Conservation (phyloP, 1,139 yeast species). For the Meyerozyma elateridarum region DNA sequence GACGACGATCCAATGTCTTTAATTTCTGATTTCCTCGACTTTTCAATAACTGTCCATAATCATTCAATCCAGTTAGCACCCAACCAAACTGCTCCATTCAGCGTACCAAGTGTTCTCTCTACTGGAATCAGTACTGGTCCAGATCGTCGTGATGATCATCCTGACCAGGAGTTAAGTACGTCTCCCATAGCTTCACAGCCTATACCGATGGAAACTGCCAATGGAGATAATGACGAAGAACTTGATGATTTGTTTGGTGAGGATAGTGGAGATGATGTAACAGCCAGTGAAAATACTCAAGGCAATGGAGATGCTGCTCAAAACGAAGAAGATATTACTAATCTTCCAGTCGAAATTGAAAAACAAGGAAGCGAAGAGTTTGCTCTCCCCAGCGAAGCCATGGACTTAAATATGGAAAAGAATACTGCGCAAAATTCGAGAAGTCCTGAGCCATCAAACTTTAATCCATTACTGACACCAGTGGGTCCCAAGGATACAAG, state of each 20-base stretch:
- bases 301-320: conserved; percentile 5
- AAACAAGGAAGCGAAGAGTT: background rate
- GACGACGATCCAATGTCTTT: conserved; percentile 27
- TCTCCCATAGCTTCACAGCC: too few relatives aligned
- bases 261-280: conserved; percentile 24
- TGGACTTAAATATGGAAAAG: conserved; percentile 4
- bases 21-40: conserved; percentile 35
- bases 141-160: too few relatives aligned
- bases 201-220: too few relatives aligned
- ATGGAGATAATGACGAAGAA: conserved; percentile 23
- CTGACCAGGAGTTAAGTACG: too few relatives aligned
- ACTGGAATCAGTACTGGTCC: conserved; percentile 17
- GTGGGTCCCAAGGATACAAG: background rate
- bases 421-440: background rate
- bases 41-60: conserved; percentile 18
- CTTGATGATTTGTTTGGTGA: conserved; percentile 44
- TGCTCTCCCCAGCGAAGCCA: conserved; percentile 4
- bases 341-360: too few relatives aligned
- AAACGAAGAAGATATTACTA: conserved; percentile 7
- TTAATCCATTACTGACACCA: too few relatives aligned
- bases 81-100: conserved; percentile 16
- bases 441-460: too few relatives aligned
- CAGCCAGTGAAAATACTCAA: conserved; percentile 10
- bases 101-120: conserved; percentile 25
- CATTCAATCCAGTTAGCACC: conserved; percentile 8